Conservation (phyloP, 106 monocot species). For the Posidonia australis region DNA sequence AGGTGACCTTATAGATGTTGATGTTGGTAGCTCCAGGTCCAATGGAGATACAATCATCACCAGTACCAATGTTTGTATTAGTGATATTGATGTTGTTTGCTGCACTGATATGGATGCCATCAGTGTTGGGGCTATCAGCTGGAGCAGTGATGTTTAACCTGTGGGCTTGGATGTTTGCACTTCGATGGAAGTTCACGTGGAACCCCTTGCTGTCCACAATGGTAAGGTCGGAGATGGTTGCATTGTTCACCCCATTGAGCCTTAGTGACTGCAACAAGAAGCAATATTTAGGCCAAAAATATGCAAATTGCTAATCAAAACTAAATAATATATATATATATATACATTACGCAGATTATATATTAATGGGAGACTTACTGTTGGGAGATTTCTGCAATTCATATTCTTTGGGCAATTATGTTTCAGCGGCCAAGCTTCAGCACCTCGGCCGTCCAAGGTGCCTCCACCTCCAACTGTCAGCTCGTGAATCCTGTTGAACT, state of each 20-base stretch:
- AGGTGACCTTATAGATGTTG: conserved; percentile 13
- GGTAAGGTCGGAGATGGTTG: conserved; percentile 12
- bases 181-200: conserved; percentile 24
- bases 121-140: conserved; percentile 45
- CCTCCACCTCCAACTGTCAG: too few species aligned
- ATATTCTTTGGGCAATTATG: too few species aligned
- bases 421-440: too few species aligned
- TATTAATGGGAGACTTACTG: too few species aligned
- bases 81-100: conserved; percentile 14
- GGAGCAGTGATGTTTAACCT: conserved; percentile 29
- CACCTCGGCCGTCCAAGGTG: too few species aligned
- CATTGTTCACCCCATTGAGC: conserved; percentile 18
- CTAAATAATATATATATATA: too few species aligned
- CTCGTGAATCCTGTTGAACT: too few species aligned
- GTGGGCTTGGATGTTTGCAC: conserved; percentile 9
- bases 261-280: conserved; percentile 26
- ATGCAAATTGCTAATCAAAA: too few species aligned
- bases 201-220: conserved; percentile 25
- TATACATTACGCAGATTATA: too few species aligned
- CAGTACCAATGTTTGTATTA: conserved; percentile 23
- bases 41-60: conserved; percentile 52
- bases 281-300: too few species aligned
- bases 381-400: too few species aligned
- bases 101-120: conserved; percentile 33
- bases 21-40: conserved; percentile 24